Percentiles rank a stretch among this genome's conserved stretches.
Conservation (phyloP, 2,329 filamentous ascomycete genomes). For the Aspergillus costaricaensis region DNA sequence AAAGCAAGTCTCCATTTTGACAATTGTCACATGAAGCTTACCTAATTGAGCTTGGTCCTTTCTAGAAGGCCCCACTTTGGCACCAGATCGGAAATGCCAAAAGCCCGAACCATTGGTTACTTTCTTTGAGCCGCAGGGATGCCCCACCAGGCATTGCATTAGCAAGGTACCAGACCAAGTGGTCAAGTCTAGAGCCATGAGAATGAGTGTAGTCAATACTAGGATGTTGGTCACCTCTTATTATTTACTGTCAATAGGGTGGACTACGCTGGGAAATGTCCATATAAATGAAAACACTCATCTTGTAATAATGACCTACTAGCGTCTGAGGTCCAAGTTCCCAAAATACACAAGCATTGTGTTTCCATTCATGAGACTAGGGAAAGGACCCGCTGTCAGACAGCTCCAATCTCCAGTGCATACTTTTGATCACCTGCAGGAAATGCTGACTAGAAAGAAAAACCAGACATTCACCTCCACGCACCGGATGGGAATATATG, state of each 20-base stretch:
- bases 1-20: background rate
- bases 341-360: background rate
- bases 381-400: background rate
- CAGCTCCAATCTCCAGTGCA: background rate
- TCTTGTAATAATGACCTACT: background rate
- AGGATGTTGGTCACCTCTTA: background rate
- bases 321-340: background rate
- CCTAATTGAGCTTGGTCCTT: background rate
- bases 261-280: background rate
- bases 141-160: background rate
- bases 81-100: background rate
- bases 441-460: background rate
- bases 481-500: constrained; percentile 5
- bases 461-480: background rate
- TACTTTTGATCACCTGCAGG: background rate
- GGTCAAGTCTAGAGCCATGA: too few relatives aligned
- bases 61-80: background rate
- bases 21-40: background rate
- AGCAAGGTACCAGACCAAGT: background rate
- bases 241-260: background rate
- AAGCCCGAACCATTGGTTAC: background rate
- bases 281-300: background rate
- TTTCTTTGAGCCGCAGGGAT: background rate
- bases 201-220: background rate
- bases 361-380: background rate